phyloP scores from a whole-genome alignment of 2,329 filamentous ascomycete genomes.

The Ascomycota sp. region DNA sequence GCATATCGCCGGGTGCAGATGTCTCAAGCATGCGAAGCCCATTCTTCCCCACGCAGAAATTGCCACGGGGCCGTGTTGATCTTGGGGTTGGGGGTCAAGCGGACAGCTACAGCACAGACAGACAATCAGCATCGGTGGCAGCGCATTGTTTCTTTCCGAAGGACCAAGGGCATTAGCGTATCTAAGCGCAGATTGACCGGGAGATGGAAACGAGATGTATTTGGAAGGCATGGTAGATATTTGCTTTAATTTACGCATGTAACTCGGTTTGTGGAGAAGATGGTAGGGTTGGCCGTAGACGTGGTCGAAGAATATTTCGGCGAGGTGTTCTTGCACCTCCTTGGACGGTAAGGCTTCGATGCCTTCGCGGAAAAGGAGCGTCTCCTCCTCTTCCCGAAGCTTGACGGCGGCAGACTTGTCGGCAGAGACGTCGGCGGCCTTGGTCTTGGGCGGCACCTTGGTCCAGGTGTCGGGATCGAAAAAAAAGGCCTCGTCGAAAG shows the following conservation, averaged over 20 bases:
- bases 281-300: conserved; percentile 93
- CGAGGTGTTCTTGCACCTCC: conserved; percentile 81
- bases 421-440: conserved; percentile 19
- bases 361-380: conserved; percentile 61
- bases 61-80: conserved; percentile 50
- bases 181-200: neutral
- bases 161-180: neutral
- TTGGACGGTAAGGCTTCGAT: conserved; percentile 61
- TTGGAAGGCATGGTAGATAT: no score
- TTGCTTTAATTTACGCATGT: conserved; percentile 67
- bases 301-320: conserved; percentile 88
- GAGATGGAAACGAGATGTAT: no score
- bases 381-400: conserved; percentile 50
- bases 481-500: conserved; percentile 72
- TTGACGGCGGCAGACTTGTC: conserved; percentile 27
- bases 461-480: conserved; percentile 68
- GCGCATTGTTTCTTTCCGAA: conserved; percentile 26
- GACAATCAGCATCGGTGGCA: conserved; percentile 91
- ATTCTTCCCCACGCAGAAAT: conserved; percentile 77
- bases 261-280: conserved; percentile 87
- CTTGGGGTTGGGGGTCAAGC: conserved; percentile 78
- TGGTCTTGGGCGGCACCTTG: conserved; percentile 31
- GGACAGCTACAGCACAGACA: conserved; percentile 84
- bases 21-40: conserved; percentile 70
- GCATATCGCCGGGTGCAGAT: conserved; percentile 81